Evolutionary conservation across 1,139 yeast genomes (phyloP).

Genomic region (Candida sanyaensis): DNA sequence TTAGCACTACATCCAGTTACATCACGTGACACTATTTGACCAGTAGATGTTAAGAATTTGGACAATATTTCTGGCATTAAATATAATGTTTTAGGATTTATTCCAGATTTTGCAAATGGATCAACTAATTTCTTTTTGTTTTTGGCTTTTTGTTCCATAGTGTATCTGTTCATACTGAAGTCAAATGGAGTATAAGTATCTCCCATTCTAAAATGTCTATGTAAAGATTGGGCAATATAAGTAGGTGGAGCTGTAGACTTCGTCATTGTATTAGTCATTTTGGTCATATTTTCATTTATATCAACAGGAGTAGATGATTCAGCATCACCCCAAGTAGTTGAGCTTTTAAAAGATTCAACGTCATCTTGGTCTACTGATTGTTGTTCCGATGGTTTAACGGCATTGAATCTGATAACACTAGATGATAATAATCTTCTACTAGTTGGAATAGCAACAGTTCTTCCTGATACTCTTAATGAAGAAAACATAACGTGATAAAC

Average conservation of each 20-base stretch:
- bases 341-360: slow-evolving; percentile 26
- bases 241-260: slow-evolving; percentile 28
- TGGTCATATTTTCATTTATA: slow-evolving; percentile 3
- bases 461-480: slow-evolving; percentile 3
- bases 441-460: not conserved
- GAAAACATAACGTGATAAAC: not conserved
- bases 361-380: not conserved
- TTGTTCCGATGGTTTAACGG: not conserved
- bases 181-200: slow-evolving; percentile 73
- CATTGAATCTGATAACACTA: not conserved
- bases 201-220: slow-evolving; percentile 43
- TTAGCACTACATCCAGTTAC: slow-evolving; percentile 64
- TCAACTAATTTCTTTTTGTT: slow-evolving; percentile 19
- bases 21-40: slow-evolving; percentile 66
- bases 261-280: slow-evolving; percentile 21
- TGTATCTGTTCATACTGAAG: slow-evolving; percentile 58
- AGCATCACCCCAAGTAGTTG: slow-evolving; percentile 27
- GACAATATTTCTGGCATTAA: slow-evolving; percentile 66
- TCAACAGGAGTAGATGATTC: slow-evolving; percentile 29
- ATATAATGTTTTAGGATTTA: slow-evolving; percentile 66
- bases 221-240: slow-evolving; percentile 26
- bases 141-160: slow-evolving; percentile 30
- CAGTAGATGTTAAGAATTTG: slow-evolving; percentile 58
- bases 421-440: slow-evolving; percentile 1
- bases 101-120: slow-evolving; percentile 55